Percentiles rank a stretch among this genome's conserved stretches.
Conservation (phyloP, 352 stramenopile genomes). For the Phytophthora pini region DNA sequence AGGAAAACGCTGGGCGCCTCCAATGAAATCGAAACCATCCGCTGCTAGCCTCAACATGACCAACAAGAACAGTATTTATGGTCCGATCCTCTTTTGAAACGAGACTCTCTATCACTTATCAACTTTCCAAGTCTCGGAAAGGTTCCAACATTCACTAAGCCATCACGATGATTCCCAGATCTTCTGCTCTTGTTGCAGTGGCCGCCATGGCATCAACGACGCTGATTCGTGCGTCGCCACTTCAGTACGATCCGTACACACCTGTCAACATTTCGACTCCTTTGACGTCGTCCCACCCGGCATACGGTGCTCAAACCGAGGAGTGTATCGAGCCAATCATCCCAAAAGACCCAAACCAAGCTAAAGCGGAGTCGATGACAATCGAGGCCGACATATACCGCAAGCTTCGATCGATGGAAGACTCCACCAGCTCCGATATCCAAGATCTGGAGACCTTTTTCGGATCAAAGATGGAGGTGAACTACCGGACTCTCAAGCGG, state of each 20-base stretch:
- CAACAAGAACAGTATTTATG: no score
- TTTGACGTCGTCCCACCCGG: slow-evolving; percentile 37
- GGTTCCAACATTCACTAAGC: no score
- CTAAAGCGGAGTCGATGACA: slow-evolving; percentile 2
- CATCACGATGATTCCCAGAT: no score
- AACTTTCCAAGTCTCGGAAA: no score
- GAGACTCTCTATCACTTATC: no score
- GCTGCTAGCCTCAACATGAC: no score
- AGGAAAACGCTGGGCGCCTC: no score
- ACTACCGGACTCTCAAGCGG: neutral
- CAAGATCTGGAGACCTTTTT: neutral
- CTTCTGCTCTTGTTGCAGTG: no score
- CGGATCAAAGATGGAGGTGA: neutral
- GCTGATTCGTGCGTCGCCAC: no score
- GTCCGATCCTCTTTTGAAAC: no score
- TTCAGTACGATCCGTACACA: neutral
- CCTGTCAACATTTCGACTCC: slow-evolving; percentile 27
- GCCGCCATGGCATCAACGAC: no score
- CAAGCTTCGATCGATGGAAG: slow-evolving; percentile 24
- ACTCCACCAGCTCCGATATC: slow-evolving; percentile 22
- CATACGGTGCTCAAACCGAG: slow-evolving; percentile 29
- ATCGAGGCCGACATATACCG: slow-evolving; percentile 15
- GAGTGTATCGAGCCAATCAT: slow-evolving; percentile 28
- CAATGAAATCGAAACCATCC: no score
- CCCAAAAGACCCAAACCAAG: slow-evolving; percentile 22